Evolutionary conservation across 2,329 filamentous ascomycete species (phyloP).

Genomic region (Huntiella moniliformis): DNA sequence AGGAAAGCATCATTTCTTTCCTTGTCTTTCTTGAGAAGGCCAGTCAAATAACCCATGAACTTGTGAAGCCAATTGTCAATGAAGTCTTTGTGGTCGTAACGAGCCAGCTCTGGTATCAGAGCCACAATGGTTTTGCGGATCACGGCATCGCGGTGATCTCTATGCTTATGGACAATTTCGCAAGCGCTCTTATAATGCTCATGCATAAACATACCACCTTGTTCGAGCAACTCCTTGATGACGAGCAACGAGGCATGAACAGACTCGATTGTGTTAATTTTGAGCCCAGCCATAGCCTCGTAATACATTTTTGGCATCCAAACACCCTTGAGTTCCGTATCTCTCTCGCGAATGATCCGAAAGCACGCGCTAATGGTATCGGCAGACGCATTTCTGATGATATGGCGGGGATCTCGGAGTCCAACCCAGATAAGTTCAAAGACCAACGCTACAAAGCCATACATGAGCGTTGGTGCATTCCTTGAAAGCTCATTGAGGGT

Average conservation of each 20-base stretch:
- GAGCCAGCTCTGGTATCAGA: constrained; percentile 80
- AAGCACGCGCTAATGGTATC: constrained; percentile 92
- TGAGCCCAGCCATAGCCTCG: constrained; percentile 64
- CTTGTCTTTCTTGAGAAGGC: constrained; percentile 86
- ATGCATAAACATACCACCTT: constrained; percentile 99
- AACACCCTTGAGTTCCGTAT: constrained; percentile 65
- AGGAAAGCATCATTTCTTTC: constrained; percentile 88
- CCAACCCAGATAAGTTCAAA: constrained; percentile 95
- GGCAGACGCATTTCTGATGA: constrained; percentile 80
- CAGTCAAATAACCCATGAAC: constrained; percentile 91
- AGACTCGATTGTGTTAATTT: constrained; percentile 63
- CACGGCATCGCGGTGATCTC: constrained; percentile 75
- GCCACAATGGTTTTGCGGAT: constrained; percentile 80
- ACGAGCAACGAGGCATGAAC: constrained; percentile 90
- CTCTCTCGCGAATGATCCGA: constrained; percentile 83
- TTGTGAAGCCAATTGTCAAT: constrained; percentile 73
- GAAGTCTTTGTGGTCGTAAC: constrained; percentile 83
- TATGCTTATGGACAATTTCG: constrained; percentile 79
- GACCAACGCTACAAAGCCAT: constrained; percentile 84
- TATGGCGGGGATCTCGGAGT: constrained; percentile 68
- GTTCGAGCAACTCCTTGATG: constrained; percentile 77
- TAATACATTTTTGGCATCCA: constrained; percentile 87
- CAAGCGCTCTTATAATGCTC: constrained; percentile 81
- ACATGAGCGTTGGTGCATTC: constrained; percentile 88
- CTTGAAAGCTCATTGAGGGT: constrained; percentile 78